A percentile compares a stretch with the other conserved stretches of the same genome.
These are phyloP conservation scores for Yamadazyma endophytica DNA, from an alignment of 805 yeast species.

Conservation along the genomic window DNA sequence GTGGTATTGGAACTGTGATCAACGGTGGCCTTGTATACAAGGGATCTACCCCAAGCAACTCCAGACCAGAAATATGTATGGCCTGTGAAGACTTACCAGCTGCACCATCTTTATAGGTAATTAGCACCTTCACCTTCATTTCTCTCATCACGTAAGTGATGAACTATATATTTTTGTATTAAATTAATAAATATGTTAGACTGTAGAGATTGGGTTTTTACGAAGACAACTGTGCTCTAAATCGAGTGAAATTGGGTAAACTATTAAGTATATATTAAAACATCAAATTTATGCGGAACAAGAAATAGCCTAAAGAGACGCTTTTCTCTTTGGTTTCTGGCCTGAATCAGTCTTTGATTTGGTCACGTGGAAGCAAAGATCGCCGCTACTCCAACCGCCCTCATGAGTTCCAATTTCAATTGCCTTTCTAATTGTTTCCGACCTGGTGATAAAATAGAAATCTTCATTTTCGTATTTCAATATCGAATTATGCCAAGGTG, in stretches of 20 bases:
- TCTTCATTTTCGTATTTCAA: slow-evolving; percentile 35
- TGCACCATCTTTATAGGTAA: slow-evolving; percentile 3
- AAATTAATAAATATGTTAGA: too few species aligned
- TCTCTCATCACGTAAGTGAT: background rate
- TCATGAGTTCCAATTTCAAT: slow-evolving; percentile 13
- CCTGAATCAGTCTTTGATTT: too few species aligned
- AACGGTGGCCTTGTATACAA: slow-evolving; percentile 13
- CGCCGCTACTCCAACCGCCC: slow-evolving; percentile 22
- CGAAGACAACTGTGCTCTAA: too few species aligned
- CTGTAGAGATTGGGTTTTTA: too few species aligned
- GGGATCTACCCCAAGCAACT: slow-evolving; percentile 13
- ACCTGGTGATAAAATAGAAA: slow-evolving; percentile 21
- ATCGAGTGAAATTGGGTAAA: too few species aligned
- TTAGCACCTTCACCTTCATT: background rate
- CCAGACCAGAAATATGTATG: slow-evolving; percentile 13
- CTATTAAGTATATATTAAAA: too few species aligned
- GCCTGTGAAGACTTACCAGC: slow-evolving; percentile 12
- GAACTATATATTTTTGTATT: too few species aligned
- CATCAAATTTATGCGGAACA: too few species aligned
- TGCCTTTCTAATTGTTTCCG: slow-evolving; percentile 15
- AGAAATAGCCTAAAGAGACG: too few species aligned
- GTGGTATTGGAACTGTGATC: slow-evolving; percentile 14
- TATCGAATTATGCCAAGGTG: slow-evolving; percentile 63
- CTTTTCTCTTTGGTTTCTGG: too few species aligned
- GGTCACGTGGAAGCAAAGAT: too few species aligned